Evolutionary conservation across 768 basidiomycete genomes (phyloP).

Genomic region (Russula sp.): DNA sequence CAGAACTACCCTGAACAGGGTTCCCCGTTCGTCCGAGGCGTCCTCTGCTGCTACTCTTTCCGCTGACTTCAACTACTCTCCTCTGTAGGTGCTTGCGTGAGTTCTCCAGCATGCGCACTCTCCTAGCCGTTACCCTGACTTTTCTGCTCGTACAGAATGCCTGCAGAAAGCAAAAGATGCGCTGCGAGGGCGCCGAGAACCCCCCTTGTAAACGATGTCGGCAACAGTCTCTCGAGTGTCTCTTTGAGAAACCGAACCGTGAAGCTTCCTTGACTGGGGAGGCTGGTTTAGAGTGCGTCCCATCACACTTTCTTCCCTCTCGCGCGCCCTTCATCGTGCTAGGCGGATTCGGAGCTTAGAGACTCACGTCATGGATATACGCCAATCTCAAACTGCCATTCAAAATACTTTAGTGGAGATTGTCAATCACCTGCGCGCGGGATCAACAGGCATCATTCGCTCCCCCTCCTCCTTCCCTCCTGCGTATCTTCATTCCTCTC

Average conservation of each 20-base stretch:
- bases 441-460: slow-evolving; percentile 39
- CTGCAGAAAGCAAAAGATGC: slow-evolving; percentile 95
- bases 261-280: slow-evolving; percentile 85
- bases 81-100: slow-evolving; percentile 69
- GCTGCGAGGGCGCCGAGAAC: slow-evolving; percentile 93
- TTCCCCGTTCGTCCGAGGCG: slow-evolving; percentile 58
- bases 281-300: slow-evolving; percentile 77
- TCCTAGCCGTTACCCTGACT: slow-evolving; percentile 13
- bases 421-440: slow-evolving; percentile 64
- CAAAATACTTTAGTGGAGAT: slow-evolving; percentile 77
- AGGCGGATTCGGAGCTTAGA: slow-evolving; percentile 92
- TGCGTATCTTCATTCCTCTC: slow-evolving; percentile 55
- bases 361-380: slow-evolving; percentile 76
- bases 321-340: slow-evolving; percentile 2
- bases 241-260: slow-evolving; percentile 89
- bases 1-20: slow-evolving; percentile 75
- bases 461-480: slow-evolving; percentile 58
- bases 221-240: slow-evolving; percentile 82
- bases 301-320: neutral
- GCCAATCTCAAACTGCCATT: slow-evolving; percentile 63
- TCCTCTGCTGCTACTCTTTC: slow-evolving; percentile 17
- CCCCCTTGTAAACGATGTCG: slow-evolving; percentile 94
- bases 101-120: slow-evolving; percentile 21
- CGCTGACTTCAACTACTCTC: neutral
- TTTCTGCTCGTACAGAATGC: slow-evolving; percentile 57